phyloP scores from a whole-genome alignment of 2,329 filamentous ascomycete species.

The Colletotrichum sp. region DNA sequence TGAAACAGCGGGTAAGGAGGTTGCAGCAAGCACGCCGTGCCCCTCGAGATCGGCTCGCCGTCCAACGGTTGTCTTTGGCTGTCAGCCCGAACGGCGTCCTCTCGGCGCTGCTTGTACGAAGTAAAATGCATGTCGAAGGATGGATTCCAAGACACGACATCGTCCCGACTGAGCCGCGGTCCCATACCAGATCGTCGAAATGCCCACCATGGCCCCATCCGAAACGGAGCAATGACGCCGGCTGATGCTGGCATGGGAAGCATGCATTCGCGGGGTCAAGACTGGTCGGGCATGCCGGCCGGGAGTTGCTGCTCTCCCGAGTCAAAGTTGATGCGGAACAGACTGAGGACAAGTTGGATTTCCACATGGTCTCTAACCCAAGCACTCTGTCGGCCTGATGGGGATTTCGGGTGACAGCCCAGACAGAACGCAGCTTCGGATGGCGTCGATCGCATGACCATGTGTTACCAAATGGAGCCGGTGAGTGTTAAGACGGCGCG shows the following conservation, averaged over 20 bases:
- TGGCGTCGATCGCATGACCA: not conserved
- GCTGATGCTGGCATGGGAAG: not conserved
- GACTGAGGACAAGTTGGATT: not conserved
- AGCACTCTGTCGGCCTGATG: not conserved
- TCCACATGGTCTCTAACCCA: not conserved
- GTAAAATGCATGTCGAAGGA: not conserved
- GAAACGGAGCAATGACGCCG: not conserved
- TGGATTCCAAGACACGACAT: not conserved
- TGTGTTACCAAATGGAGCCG: not conserved
- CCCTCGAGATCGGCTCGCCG: not conserved
- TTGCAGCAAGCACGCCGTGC: conserved; percentile 7
- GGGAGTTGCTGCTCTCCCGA: not conserved
- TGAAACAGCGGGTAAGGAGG: conserved; percentile 19
- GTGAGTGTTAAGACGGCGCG: not conserved
- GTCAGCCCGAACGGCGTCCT: not conserved
- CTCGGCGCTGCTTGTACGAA: not conserved
- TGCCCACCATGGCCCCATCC: not conserved
- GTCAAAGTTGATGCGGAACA: not conserved
- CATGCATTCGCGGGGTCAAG: not conserved
- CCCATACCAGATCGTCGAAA: conserved; percentile 5
- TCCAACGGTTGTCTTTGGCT: not conserved
- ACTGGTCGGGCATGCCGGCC: not conserved
- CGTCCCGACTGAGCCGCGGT: not conserved
- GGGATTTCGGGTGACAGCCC: not conserved
- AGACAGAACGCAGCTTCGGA: not conserved